Evolutionary conservation across 768 basidiomycete genomes (phyloP).

Genomic region (Lactarius sanguifluus): DNA sequence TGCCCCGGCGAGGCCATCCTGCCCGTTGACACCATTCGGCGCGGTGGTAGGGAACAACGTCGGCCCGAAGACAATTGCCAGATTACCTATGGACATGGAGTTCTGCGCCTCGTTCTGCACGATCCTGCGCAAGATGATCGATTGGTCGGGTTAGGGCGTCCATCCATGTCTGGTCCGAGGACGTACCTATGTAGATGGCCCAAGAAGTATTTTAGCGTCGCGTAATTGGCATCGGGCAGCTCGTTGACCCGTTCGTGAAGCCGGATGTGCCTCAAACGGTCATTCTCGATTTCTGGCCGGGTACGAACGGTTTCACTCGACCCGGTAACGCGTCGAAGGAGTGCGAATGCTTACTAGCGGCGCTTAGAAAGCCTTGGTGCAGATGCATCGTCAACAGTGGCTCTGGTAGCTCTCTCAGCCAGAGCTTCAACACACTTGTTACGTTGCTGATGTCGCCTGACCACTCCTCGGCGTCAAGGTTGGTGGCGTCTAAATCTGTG

Average conservation of each 20-base stretch:
- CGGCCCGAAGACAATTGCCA: constrained; percentile 98
- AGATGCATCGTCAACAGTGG: constrained; percentile 81
- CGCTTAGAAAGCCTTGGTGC: constrained; percentile 93
- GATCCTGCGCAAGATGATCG: constrained; percentile 50
- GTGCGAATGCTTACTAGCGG: constrained; percentile 67
- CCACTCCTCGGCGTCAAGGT: constrained; percentile 89
- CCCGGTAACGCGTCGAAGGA: neutral
- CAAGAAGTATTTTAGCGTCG: constrained; percentile 93
- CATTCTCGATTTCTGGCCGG: constrained; percentile 80
- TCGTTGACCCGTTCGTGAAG: constrained; percentile 98
- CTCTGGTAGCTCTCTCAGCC: constrained; percentile 95
- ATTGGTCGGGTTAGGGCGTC: neutral
- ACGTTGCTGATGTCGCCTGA: constrained; percentile 94
- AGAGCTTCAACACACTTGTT: constrained; percentile 90
- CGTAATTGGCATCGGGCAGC: constrained; percentile 97
- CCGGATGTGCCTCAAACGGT: constrained; percentile 91
- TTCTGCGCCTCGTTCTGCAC: constrained; percentile 73
- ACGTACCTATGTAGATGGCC: constrained; percentile 88
- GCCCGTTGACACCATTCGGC: constrained; percentile 41
- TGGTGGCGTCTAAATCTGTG: constrained; percentile 79
- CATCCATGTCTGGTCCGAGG: neutral
- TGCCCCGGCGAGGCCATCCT: constrained; percentile 62
- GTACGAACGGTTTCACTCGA: constrained; percentile 1
- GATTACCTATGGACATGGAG: constrained; percentile 89
- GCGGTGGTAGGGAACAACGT: constrained; percentile 80